Base-by-base conservation (phyloP, 208 protist species). In the Trypanosoma scelopori region DNA sequence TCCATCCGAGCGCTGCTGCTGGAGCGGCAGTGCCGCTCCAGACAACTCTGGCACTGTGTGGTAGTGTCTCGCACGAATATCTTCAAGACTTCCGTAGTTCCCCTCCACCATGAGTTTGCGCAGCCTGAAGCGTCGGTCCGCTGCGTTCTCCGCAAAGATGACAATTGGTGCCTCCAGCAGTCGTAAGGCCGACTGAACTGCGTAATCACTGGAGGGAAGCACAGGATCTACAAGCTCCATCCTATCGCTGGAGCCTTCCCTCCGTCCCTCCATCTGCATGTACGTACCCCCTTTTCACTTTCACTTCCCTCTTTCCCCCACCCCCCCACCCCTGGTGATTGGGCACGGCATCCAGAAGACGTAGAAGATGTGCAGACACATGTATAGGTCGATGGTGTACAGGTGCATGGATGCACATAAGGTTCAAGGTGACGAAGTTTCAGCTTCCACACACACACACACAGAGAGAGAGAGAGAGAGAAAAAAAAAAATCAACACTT, bases 201-300 rank as follows among this genome's bases (percentile, higher is more conserved):
- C 64, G 52, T 35, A 32, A 59, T 77, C 71, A 25, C n/a, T 58
- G 16, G 56, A 46, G 20, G 71, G 71, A 62, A 77, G 7, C 28
- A 72, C 55, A 28, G 71, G 71, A 45, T 77, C 65, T 41, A 71
- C 7, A 30, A 67, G 41, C 35, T 77, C 64, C 71, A 77, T 77
- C 30, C n/a, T n/a, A n/a, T 35, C n/a, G n/a, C 20, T 27, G 49
- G 2, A 11, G 1, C 63, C 9, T 22, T 1, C 22, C 28, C 5
- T 46, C n/a, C 11, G 4, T 3, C 27, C 28, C 51, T 56, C 13
- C 39, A 18, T 37, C 3, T 16, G 22, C 16, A 23, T 32, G 22
- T 53, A 1, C 20, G 13, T 9, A 37, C 32, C 32, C 32, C 47
- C 22, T 22, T 41, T 65, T 63, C 9, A 22, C 3, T 35, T 52